phyloP scores from a whole-genome alignment of 352 stramenopile genomes.

The Globisporangium recalcitrans region DNA sequence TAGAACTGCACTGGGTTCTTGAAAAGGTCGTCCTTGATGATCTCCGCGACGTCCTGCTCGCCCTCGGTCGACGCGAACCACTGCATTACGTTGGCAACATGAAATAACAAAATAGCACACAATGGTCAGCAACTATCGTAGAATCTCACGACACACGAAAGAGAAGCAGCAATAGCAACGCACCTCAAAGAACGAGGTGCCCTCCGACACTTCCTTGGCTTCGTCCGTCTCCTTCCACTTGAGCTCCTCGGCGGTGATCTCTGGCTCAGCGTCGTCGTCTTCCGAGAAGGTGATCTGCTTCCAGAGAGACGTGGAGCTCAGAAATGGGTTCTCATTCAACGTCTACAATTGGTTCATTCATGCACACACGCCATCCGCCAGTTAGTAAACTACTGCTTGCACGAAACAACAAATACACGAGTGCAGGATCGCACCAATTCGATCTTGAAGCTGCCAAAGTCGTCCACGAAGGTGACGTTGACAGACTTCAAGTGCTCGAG shows the following conservation, averaged over 20 bases:
- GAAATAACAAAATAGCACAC: not conserved
- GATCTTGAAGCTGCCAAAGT: constrained; percentile 70
- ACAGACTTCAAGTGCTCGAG: constrained; percentile 48
- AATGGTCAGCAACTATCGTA: not conserved
- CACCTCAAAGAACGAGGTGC: constrained; percentile 55
- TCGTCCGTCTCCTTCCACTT: constrained; percentile 59
- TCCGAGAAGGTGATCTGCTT: constrained; percentile 73
- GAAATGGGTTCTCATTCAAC: constrained; percentile 67
- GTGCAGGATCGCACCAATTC: constrained; percentile 25
- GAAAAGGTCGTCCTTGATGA: constrained; percentile 80
- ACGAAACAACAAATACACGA: not conserved
- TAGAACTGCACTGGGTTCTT: constrained; percentile 68
- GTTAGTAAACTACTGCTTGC: not conserved
- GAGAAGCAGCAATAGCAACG: not conserved
- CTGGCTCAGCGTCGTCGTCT: constrained; percentile 39
- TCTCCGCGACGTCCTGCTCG: constrained; percentile 57
- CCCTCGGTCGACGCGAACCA: constrained; percentile 54
- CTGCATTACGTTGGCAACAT: constrained; percentile 22
- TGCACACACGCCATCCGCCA: not conserved
- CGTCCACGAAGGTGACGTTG: constrained; percentile 58
- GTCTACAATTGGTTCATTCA: constrained; percentile 23
- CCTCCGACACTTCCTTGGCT: constrained; percentile 41
- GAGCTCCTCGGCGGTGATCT: constrained; percentile 47
- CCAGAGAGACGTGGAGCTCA: constrained; percentile 47
- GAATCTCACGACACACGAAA: not conserved